phyloP scores from a whole-genome alignment of 148 eudicot genomes.

The Dysphania ambrosioides region DNA sequence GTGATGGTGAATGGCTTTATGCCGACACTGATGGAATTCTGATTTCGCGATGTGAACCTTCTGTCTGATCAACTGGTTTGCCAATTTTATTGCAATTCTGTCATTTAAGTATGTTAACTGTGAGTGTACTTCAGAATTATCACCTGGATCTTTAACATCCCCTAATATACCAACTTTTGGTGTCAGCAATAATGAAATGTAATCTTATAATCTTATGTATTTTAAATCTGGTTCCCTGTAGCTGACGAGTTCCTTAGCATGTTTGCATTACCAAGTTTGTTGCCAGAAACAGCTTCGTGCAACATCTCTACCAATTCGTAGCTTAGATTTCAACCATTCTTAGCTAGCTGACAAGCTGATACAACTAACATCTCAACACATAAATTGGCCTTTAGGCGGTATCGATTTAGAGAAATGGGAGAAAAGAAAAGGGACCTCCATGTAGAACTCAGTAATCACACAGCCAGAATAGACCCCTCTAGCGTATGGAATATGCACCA shows the following conservation, averaged over 20 bases:
- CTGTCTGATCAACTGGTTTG: constrained; percentile 32
- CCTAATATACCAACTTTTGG: background rate
- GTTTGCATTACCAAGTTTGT: background rate
- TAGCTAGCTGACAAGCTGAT: background rate
- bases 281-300: no score
- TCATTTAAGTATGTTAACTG: background rate
- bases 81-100: background rate
- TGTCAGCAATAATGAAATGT: constrained; percentile 6
- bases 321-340: no score
- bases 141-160: background rate
- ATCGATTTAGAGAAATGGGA: no score
- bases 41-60: constrained; percentile 55
- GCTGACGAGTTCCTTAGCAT: background rate
- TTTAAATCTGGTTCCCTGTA: background rate
- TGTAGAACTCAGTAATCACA: no score
- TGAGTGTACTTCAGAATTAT: background rate
- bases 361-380: no score
- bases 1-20: constrained; percentile 75
- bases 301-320: no score
- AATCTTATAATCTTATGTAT: no score
- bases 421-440: no score
- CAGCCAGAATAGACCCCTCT: no score
- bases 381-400: no score
- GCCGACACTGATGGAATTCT: constrained; percentile 83
- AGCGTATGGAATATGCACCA: no score